These are phyloP conservation scores for Rhodocollybia butyracea DNA, from an alignment of 768 basidiomycete genomes.

Conservation along the genomic window DNA sequence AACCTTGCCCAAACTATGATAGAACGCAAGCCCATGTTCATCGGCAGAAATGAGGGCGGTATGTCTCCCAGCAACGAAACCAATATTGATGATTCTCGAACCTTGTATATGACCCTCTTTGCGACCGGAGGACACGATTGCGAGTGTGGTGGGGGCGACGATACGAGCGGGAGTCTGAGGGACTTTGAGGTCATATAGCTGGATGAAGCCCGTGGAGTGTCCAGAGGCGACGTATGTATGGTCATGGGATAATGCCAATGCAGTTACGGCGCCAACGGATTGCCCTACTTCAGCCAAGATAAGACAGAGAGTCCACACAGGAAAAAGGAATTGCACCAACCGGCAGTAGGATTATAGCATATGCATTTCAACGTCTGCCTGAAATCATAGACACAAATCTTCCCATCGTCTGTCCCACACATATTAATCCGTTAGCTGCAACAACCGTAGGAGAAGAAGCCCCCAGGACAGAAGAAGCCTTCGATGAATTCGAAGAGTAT, in stretches of 20 bases:
- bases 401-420: conserved; percentile 84
- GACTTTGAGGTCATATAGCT: conserved; percentile 77
- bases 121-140: conserved; percentile 69
- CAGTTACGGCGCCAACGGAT: conserved; percentile 74
- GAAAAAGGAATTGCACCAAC: conserved; percentile 34
- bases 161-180: conserved; percentile 66
- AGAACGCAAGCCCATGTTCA: conserved; percentile 89
- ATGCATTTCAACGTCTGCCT: conserved; percentile 79
- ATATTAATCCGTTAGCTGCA: conserved; percentile 84
- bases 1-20: conserved; percentile 91
- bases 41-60: conserved; percentile 92
- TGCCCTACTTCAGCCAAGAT: conserved; percentile 46
- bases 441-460: conserved; percentile 70
- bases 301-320: conserved; percentile 6
- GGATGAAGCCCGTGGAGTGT: conserved; percentile 79
- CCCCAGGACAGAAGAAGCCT: conserved; percentile 62
- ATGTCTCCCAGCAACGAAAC: conserved; percentile 88
- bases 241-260: conserved; percentile 87
- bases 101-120: conserved; percentile 85
- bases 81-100: conserved; percentile 75
- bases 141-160: conserved; percentile 65
- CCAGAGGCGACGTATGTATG: conserved; percentile 92
- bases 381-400: conserved; percentile 84
- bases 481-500: conserved; percentile 48
- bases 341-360: conserved; percentile 66